Conservation (phyloP, 2,329 filamentous ascomycete genomes). For the Chaetomium sp. region DNA sequence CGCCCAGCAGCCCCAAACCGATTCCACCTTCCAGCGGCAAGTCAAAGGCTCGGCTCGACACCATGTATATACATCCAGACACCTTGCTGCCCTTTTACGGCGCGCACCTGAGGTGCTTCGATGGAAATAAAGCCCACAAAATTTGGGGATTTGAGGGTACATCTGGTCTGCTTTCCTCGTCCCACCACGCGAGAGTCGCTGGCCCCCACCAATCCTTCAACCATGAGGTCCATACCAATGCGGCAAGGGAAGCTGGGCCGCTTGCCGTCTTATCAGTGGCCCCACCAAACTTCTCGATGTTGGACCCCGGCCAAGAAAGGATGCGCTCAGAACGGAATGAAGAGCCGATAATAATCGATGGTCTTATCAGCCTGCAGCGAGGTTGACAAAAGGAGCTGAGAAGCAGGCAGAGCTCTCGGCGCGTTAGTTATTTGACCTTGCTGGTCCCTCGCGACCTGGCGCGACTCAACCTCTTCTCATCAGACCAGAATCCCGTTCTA, state of each 20-base stretch:
- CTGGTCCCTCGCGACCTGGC: neutral
- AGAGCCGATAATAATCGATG: constrained; percentile 20
- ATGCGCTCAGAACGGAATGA: constrained; percentile 28
- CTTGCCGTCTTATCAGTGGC: constrained; percentile 19
- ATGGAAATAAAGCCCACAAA: neutral
- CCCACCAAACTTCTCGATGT: constrained; percentile 20
- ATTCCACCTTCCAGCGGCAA: too few species aligned
- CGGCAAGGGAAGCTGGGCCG: neutral
- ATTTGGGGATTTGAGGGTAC: neutral
- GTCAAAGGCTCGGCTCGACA: neutral
- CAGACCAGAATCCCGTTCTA: neutral
- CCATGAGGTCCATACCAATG: too few species aligned
- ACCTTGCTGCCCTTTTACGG: neutral
- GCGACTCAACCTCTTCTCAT: neutral
- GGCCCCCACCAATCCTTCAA: neutral
- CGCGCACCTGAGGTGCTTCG: too few species aligned
- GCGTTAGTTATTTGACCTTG: constrained; percentile 17
- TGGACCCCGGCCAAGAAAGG: constrained; percentile 22
- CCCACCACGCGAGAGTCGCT: neutral
- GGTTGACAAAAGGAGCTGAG: neutral
- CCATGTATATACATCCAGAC: neutral
- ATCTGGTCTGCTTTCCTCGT: neutral
- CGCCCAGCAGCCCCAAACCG: neutral
- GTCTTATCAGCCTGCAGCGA: constrained; percentile 29
- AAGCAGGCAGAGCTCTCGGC: neutral